These are phyloP conservation scores for Pisolithus tinctorius DNA, from an alignment of 768 basidiomycete species.

Conservation along the genomic window DNA sequence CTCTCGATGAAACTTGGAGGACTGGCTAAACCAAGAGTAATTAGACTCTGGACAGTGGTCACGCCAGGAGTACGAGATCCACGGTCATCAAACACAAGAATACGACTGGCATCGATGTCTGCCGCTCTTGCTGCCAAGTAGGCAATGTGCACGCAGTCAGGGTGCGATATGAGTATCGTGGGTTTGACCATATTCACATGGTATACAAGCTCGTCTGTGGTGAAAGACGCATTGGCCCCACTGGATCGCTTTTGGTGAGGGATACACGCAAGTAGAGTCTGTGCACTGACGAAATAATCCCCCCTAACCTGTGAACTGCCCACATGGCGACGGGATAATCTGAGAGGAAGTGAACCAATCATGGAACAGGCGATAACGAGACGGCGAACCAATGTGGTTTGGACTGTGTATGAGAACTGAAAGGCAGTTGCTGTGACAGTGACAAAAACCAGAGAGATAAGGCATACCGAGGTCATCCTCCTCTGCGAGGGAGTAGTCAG, in stretches of 20 bases:
- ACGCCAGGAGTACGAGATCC: constrained; percentile 1
- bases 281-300: constrained; percentile 46
- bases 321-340: constrained; percentile 53
- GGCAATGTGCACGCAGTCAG: constrained; percentile 21
- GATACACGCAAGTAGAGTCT: not conserved
- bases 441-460: not conserved
- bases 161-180: constrained; percentile 25
- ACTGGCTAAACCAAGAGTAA: constrained; percentile 35
- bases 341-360: constrained; percentile 15
- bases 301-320: constrained; percentile 55
- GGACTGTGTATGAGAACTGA: constrained; percentile 59
- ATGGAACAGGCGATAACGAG: not conserved
- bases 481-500: constrained; percentile 24
- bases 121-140: constrained; percentile 23
- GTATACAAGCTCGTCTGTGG: constrained; percentile 24
- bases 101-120: constrained; percentile 23
- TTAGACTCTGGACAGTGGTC: constrained; percentile 40
- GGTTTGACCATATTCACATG: constrained; percentile 25
- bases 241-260: constrained; percentile 10
- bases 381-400: constrained; percentile 49
- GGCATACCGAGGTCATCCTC: constrained; percentile 46
- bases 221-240: constrained; percentile 31
- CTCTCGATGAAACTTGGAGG: constrained; percentile 38
- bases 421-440: constrained; percentile 2
- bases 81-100: constrained; percentile 21